Percentiles rank a stretch among this genome's conserved stretches.
phyloP scores from a whole-genome alignment of 805 yeast species.

The Wickerhamomyces alni region DNA sequence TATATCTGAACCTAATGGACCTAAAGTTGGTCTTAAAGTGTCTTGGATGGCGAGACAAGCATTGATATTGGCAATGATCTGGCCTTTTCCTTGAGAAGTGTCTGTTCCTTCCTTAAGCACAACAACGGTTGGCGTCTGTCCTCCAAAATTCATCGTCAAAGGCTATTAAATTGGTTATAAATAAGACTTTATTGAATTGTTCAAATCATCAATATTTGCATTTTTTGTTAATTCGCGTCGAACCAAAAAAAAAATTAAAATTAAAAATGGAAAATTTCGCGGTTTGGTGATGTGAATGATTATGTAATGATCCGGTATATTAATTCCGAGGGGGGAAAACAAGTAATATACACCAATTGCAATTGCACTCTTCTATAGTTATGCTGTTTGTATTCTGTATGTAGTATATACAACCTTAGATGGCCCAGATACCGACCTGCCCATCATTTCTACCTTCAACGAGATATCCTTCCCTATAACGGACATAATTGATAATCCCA shows the following conservation, averaged over 20 bases:
- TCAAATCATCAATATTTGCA: neutral
- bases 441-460: constrained; percentile 64
- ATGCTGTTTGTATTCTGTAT: neutral
- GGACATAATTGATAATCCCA: constrained; percentile 33
- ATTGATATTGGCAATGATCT: constrained; percentile 89
- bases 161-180: too few species aligned
- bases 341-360: too few species aligned
- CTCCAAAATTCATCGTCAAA: constrained; percentile 81
- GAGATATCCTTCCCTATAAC: constrained; percentile 57
- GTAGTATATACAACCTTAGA: constrained; percentile 13
- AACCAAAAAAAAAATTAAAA: too few species aligned
- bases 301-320: neutral
- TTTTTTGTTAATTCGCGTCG: constrained; percentile 1
- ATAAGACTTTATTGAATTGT: too few species aligned
- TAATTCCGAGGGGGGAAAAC: neutral
- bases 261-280: too few species aligned
- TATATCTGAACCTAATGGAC: constrained; percentile 96
- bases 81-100: constrained; percentile 94
- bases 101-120: constrained; percentile 98
- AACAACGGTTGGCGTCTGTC: constrained; percentile 96
- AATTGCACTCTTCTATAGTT: too few species aligned
- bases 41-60: constrained; percentile 98
- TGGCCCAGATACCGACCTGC: constrained; percentile 59
- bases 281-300: too few species aligned
- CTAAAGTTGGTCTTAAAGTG: constrained; percentile 88